Conservation (phyloP, 2,329 filamentous ascomycete species). For the Alternaria triticina region DNA sequence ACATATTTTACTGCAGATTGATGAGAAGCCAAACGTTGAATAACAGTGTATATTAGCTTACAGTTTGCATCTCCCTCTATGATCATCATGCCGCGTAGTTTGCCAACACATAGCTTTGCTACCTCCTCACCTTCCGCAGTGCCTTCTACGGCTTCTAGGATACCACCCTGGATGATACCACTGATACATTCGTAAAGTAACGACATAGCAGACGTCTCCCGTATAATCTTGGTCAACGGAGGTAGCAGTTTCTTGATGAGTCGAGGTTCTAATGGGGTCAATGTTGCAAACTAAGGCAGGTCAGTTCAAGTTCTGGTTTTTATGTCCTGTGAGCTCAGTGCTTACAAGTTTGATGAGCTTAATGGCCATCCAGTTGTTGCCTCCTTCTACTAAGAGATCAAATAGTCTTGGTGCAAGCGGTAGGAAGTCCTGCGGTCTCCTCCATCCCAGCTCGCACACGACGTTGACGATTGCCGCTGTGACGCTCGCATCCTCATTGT, state of each 20-base stretch:
- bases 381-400: conserved; percentile 86
- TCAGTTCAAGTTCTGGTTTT: conserved; percentile 7
- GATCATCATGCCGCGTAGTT: conserved; percentile 91
- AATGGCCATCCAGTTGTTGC: conserved; percentile 99
- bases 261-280: conserved; percentile 90
- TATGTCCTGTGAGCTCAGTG: conserved; percentile 10
- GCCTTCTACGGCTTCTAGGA: conserved; percentile 82
- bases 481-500: conserved; percentile 87
- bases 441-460: conserved; percentile 93
- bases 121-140: conserved; percentile 87
- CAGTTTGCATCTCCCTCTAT: conserved; percentile 91
- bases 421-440: conserved; percentile 90
- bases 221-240: conserved; percentile 89
- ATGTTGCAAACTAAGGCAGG: conserved; percentile 77
- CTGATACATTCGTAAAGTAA: conserved; percentile 97
- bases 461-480: conserved; percentile 97
- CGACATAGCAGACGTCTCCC: conserved; percentile 97
- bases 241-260: conserved; percentile 90
- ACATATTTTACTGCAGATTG: conserved; percentile 84
- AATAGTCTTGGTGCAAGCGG: conserved; percentile 90
- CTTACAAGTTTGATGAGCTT: conserved; percentile 94
- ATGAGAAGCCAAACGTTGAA: conserved; percentile 17
- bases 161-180: conserved; percentile 95
- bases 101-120: conserved; percentile 87
- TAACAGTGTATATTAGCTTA: conserved; percentile 56